Evolutionary conservation across 2,329 filamentous ascomycete species (phyloP), one percentile per base, ranked within the genome.

Genomic region (Tolypocladium paradoxum): DNA sequence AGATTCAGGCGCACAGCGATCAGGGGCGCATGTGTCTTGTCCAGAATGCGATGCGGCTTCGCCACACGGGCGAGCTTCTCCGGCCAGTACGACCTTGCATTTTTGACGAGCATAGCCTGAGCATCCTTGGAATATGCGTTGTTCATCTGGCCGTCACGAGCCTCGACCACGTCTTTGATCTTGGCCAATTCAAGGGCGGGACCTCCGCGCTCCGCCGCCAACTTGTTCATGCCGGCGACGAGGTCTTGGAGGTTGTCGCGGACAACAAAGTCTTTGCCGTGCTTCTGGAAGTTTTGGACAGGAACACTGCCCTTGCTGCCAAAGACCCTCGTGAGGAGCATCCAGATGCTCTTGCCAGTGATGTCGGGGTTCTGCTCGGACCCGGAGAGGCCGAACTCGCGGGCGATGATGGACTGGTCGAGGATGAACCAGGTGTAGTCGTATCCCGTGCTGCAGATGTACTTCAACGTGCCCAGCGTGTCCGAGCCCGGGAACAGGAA

Each of bases 381-480:
- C 9, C 81, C 81, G 0, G 81, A 84, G 0, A 84, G 73, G 14
- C 76, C 79, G 54, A 84, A 83, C 64, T 84, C 81, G 22, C 76
- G 73, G n/a, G 77, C 76, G 48, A 83, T 77, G 59, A 84, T 83
- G 61, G 67, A 68, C 56, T 78, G 76, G 62, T 80, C 73, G 2
- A 81, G 72, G 52, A 84, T 73, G 66, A 84, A 84, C 81, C 81
- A 84, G 2, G 76, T 76, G 68, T 84, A 84, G 62, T 83, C 79
- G 65, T 82, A 76, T 0, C 81, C 81, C 0, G 81, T 83, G 57
- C 64, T 66, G 69, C 79, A 81, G 55, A 84, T 83, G 60, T 83
- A 66, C 66, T 76, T 76, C 18, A 84, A 71, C 2, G 81, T 83
- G 0, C 69, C 75, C 5, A 83, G 65, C 0, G 80, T 84, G 61